Evolutionary conservation across 108 stramenopile genomes (phyloP).

Genomic region (Pseudonitzschia pungens): DNA sequence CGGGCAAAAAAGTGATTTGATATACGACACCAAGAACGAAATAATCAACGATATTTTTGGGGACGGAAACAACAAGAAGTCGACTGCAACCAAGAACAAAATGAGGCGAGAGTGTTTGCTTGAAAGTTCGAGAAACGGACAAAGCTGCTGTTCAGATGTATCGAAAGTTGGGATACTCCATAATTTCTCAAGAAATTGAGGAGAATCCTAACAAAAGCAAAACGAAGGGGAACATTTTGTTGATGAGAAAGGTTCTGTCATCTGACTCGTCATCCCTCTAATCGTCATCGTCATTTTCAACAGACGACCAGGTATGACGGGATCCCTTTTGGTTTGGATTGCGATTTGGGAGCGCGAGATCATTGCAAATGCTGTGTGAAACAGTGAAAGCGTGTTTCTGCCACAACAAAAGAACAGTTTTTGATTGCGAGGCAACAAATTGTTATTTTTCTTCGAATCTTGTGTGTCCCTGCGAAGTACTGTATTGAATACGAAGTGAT

Average conservation of each 20-base stretch:
- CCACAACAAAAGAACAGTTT: too few relatives aligned
- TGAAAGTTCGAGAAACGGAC: constrained; percentile 58
- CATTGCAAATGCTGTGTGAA: too few relatives aligned
- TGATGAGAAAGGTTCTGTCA: constrained; percentile 32
- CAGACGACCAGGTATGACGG: too few relatives aligned
- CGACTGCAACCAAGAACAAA: neutral
- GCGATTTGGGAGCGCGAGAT: too few relatives aligned
- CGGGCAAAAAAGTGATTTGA: neutral
- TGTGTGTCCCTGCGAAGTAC: too few relatives aligned
- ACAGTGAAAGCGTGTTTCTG: too few relatives aligned
- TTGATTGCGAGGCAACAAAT: too few relatives aligned
- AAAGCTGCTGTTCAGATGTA: constrained; percentile 60
- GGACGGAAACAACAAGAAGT: neutral
- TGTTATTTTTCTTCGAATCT: too few relatives aligned
- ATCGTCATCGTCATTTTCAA: too few relatives aligned
- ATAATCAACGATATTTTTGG: constrained; percentile 1
- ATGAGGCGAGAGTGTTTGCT: constrained; percentile 33
- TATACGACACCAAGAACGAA: neutral
- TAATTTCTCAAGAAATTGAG: constrained; percentile 15
- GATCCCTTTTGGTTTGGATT: too few relatives aligned
- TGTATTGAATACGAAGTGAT: too few relatives aligned
- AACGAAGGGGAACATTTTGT: constrained; percentile 23
- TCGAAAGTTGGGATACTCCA: constrained; percentile 47
- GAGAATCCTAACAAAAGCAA: constrained; percentile 11
- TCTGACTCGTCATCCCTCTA: neutral